phyloP scores from a whole-genome alignment of 495 filamentous ascomycete species.

The Mytilinidion resinicola region DNA sequence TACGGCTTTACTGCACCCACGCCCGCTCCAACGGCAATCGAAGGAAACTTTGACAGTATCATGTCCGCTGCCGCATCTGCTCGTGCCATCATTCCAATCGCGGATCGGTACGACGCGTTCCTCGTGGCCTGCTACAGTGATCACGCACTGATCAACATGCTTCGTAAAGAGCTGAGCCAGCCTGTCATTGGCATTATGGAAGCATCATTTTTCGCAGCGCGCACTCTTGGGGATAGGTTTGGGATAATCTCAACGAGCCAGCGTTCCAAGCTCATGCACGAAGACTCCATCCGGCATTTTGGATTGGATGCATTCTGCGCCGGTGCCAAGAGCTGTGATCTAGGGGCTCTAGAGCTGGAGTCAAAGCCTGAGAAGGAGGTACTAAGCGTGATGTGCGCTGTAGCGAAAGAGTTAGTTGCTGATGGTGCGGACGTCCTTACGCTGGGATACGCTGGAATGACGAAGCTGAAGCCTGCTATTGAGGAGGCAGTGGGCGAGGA shows the following conservation, averaged over 20 bases:
- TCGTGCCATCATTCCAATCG: slow-evolving; percentile 38
- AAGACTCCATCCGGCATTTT: slow-evolving; percentile 40
- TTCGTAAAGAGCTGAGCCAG: slow-evolving; percentile 42
- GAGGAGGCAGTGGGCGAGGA: slow-evolving; percentile 39
- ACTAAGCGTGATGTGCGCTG: slow-evolving; percentile 35
- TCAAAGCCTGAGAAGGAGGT: slow-evolving; percentile 36
- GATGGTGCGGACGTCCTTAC: slow-evolving; percentile 44
- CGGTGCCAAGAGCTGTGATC: slow-evolving; percentile 36
- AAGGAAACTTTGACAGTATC: slow-evolving; percentile 42
- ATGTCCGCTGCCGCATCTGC: slow-evolving; percentile 39
- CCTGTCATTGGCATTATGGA: slow-evolving; percentile 47
- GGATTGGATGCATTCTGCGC: slow-evolving; percentile 39
- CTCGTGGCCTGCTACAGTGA: slow-evolving; percentile 47
- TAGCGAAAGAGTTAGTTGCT: slow-evolving; percentile 36
- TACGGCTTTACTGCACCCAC: slow-evolving; percentile 43
- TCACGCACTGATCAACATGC: slow-evolving; percentile 44
- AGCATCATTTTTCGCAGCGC: too few relatives aligned
- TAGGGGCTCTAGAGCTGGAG: slow-evolving; percentile 43
- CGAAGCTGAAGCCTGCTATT: slow-evolving; percentile 40
- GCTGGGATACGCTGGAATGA: slow-evolving; percentile 47
- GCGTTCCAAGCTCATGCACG: slow-evolving; percentile 38
- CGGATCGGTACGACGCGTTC: slow-evolving; percentile 42
- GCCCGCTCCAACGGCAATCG: slow-evolving; percentile 43
- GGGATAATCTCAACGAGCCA: slow-evolving; percentile 35
- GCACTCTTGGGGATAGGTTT: slow-evolving; percentile 2